phyloP scores from a whole-genome alignment of 306 rosid species.

The Crataegus laevigata region DNA sequence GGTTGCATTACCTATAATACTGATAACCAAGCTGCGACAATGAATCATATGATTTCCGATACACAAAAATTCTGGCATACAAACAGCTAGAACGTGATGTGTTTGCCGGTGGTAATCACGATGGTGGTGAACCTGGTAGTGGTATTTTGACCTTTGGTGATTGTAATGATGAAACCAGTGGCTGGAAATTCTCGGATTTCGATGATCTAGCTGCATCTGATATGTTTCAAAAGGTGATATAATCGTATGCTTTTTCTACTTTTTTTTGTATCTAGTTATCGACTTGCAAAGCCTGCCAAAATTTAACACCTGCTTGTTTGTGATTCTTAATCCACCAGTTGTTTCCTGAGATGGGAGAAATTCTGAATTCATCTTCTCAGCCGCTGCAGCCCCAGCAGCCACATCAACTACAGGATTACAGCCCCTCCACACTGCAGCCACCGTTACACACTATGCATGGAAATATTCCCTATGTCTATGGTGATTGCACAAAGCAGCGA shows the following conservation, averaged over 20 bases:
- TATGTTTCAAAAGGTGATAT: not conserved
- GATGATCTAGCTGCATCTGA: not conserved
- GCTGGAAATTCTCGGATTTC: not conserved
- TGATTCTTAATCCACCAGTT: slow-evolving; percentile 21
- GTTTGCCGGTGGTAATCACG: not conserved
- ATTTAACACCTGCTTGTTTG: not conserved
- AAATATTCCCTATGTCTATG: not conserved
- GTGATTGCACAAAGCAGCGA: not conserved
- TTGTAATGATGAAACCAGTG: not conserved
- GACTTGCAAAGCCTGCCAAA: not conserved
- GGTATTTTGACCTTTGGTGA: not conserved
- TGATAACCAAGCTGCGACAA: not conserved
- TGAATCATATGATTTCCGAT: not conserved
- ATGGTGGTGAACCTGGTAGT: not conserved
- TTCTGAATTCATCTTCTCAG: not conserved
- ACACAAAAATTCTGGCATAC: not conserved
- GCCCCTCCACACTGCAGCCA: not conserved
- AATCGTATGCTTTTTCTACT: not conserved
- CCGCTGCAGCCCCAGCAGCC: not conserved
- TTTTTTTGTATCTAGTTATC: too few species aligned
- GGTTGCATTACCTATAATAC: not conserved
- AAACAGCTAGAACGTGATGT: not conserved
- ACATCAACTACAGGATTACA: not conserved
- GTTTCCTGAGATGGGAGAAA: not conserved
- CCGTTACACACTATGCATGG: not conserved